Conservation (phyloP, 352 stramenopile genomes). For the Thalassiosira livingstoniorum region DNA sequence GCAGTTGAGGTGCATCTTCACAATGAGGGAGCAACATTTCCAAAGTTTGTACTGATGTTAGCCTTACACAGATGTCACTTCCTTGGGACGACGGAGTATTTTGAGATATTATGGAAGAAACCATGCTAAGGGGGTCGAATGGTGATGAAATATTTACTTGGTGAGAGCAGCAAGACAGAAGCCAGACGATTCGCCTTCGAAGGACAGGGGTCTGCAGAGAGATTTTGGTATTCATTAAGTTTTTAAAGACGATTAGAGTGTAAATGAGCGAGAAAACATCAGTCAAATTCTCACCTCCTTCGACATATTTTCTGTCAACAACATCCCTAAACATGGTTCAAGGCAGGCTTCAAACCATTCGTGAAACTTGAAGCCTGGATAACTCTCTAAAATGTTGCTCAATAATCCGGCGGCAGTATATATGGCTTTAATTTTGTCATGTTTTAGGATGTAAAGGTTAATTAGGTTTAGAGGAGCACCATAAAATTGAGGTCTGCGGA, state of each 20-base stretch:
- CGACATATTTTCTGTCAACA: constrained; percentile 24
- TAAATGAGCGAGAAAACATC: too few species aligned
- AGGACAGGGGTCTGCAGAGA: constrained; percentile 55
- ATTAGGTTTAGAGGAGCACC: too few species aligned
- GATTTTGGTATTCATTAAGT: too few species aligned
- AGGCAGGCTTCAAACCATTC: constrained; percentile 48
- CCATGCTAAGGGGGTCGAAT: constrained; percentile 35
- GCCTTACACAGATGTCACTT: constrained; percentile 46
- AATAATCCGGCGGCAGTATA: constrained; percentile 55
- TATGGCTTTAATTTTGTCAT: too few species aligned
- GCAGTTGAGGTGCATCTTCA: constrained; percentile 26
- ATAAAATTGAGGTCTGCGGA: too few species aligned
- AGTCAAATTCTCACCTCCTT: constrained; percentile 24
- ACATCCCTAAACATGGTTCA: constrained; percentile 30
- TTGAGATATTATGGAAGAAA: constrained; percentile 20
- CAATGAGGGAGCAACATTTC: constrained; percentile 48
- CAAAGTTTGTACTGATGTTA: constrained; percentile 49
- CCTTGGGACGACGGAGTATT: neutral
- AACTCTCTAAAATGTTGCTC: constrained; percentile 34
- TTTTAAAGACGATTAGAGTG: too few species aligned
- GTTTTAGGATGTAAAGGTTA: too few species aligned
- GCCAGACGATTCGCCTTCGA: constrained; percentile 51
- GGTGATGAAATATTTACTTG: constrained; percentile 34
- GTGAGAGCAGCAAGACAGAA: constrained; percentile 51
- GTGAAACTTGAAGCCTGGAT: constrained; percentile 41